phyloP scores from a whole-genome alignment of 139 green algal species.

The Marvania coccoides region DNA sequence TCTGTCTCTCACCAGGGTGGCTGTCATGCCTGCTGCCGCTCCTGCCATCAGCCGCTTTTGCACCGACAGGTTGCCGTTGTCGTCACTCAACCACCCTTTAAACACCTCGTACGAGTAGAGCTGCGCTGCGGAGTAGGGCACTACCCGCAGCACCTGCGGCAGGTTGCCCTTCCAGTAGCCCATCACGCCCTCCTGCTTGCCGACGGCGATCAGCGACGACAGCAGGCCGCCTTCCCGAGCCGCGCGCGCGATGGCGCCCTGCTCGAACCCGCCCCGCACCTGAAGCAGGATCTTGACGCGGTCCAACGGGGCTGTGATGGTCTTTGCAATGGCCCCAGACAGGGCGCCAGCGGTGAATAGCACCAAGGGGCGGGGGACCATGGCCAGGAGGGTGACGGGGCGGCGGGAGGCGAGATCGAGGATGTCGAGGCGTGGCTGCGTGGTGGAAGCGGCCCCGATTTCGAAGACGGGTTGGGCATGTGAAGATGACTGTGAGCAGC shows the following conservation, averaged over 20 bases:
- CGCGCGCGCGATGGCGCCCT: constrained; percentile 39
- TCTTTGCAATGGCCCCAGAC: constrained; percentile 73
- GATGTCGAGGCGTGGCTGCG: not conserved
- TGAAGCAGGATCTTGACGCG: constrained; percentile 70
- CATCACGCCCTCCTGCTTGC: constrained; percentile 59
- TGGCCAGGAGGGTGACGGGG: constrained; percentile 29
- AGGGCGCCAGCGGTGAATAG: constrained; percentile 70
- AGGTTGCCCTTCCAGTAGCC: constrained; percentile 83
- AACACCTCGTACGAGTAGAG: constrained; percentile 64
- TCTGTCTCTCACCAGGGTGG: constrained; percentile 44
- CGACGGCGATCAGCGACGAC: constrained; percentile 60
- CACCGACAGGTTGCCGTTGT: constrained; percentile 47
- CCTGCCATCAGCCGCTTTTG: constrained; percentile 51
- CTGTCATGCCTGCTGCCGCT: constrained; percentile 56
- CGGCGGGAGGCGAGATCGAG: not conserved
- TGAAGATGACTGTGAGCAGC: no score
- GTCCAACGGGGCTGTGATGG: constrained; percentile 72
- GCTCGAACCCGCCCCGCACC: constrained; percentile 42
- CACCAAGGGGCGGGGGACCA: constrained; percentile 44
- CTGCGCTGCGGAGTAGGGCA: constrained; percentile 69
- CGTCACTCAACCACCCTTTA: constrained; percentile 47
- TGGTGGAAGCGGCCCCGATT: not conserved
- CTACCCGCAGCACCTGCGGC: constrained; percentile 64
- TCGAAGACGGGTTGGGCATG: constrained; percentile 1
- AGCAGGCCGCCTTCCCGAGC: constrained; percentile 43